A percentile compares a stretch with the other conserved stretches of the same genome.
phyloP scores from a whole-genome alignment of 1,284 basidiomycete genomes.

The Peniophora sp. region DNA sequence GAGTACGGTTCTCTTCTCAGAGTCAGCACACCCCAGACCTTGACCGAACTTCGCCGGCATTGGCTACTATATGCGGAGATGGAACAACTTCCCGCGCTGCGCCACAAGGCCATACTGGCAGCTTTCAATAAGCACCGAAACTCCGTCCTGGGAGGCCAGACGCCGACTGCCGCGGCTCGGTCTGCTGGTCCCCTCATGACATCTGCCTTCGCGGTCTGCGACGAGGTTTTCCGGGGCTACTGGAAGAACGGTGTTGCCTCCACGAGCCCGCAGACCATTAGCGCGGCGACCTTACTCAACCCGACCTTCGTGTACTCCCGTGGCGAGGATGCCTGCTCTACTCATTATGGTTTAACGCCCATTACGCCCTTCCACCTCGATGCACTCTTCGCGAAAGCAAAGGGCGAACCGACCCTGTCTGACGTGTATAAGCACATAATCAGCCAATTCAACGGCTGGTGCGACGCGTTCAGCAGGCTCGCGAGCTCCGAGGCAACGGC shows the following conservation, averaged over 20 bases:
- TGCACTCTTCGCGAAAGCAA: constrained; percentile 22
- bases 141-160: neutral
- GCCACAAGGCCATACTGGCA: neutral
- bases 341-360: constrained; percentile 42
- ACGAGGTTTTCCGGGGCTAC: constrained; percentile 19
- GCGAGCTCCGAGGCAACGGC: neutral
- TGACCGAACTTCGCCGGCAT: neutral
- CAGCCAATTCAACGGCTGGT: constrained; percentile 29
- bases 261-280: constrained; percentile 15
- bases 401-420: constrained; percentile 5
- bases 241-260: constrained; percentile 38
- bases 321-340: constrained; percentile 30
- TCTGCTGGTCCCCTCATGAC: constrained; percentile 29
- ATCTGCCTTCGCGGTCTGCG: neutral
- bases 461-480: constrained; percentile 13
- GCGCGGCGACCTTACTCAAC: constrained; percentile 28
- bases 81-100: neutral
- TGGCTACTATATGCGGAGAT: neutral
- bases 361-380: constrained; percentile 40
- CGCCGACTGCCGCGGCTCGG: constrained; percentile 14
- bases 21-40: neutral
- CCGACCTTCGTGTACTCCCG: constrained; percentile 40
- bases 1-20: neutral
- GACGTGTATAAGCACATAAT: constrained; percentile 21
- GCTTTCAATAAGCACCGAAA: neutral